Conservation (phyloP, 2,329 filamentous ascomycete genomes). For the Magnaporthales sp. region DNA sequence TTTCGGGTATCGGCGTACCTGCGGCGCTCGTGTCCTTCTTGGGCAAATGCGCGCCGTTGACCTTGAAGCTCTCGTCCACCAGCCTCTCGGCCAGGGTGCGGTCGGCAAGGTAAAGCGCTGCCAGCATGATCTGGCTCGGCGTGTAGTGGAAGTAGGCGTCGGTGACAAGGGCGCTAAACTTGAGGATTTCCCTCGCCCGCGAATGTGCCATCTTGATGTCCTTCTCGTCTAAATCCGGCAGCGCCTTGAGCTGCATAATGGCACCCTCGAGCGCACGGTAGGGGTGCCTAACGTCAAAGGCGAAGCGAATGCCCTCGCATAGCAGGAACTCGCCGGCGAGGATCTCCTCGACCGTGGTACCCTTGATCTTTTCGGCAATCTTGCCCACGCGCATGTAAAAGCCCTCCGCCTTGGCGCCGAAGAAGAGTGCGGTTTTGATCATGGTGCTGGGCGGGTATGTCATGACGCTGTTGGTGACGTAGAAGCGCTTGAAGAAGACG, state of each 20-base stretch:
- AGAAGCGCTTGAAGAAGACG: constrained; percentile 88
- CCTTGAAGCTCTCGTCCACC: constrained; percentile 30
- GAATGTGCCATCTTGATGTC: constrained; percentile 56
- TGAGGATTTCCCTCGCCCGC: constrained; percentile 65
- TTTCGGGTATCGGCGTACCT: constrained; percentile 18
- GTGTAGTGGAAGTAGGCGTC: constrained; percentile 98
- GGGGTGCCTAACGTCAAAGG: constrained; percentile 87
- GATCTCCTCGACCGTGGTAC: constrained; percentile 70
- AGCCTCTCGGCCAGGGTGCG: constrained; percentile 45
- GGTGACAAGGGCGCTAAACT: constrained; percentile 74
- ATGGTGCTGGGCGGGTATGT: constrained; percentile 89
- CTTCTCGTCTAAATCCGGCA: constrained; percentile 49
- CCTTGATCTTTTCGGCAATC: constrained; percentile 62
- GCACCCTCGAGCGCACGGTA: constrained; percentile 81
- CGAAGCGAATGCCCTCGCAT: constrained; percentile 86
- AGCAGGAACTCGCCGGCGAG: constrained; percentile 88
- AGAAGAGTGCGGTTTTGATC: constrained; percentile 83
- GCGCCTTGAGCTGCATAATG: constrained; percentile 69
- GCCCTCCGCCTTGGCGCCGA: constrained; percentile 88
- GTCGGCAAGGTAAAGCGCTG: constrained; percentile 70
- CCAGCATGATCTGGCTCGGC: constrained; percentile 87
- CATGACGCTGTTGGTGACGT: constrained; percentile 91
- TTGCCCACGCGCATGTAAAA: constrained; percentile 57
- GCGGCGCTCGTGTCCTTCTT: not conserved
- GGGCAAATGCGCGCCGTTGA: constrained; percentile 7